Evolutionary conservation across 208 protist genomes (phyloP), one percentile per base, ranked within the genome.

Genomic region (Trypanosoma melophagium): DNA sequence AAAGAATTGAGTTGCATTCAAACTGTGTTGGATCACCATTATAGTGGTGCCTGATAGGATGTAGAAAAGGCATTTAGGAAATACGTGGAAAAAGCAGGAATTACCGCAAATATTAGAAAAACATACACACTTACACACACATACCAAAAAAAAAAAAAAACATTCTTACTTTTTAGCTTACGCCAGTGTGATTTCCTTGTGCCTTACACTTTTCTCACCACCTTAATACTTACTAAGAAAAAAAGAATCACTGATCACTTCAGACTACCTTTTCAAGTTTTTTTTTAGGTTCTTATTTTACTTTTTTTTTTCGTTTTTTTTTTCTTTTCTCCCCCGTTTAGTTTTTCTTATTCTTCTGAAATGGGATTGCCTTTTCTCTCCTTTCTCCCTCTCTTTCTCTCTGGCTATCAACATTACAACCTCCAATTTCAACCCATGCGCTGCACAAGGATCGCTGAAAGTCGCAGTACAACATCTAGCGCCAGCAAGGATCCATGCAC

Each of bases 401-500:
- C n/a, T n/a, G n/a, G n/a, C n/a, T n/a, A n/a, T n/a, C 28, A 35
- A 7, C 28, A 35, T 35, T 35, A 7, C 28, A 35, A 35, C 28
- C 17, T 42, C 17, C 19, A 24, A 47, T 35, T 2, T 63, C 41
- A 71, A 1, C 63, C 76, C 41, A 91, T 58, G 14, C 50, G 64
- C 45, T 74, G 67, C 62, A 89, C 71, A 14, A 93, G 60, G 0
- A 70, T 73, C 16, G 83, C 60, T 3, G 82, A 89, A 45, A 95
- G 63, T 1, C 81, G 68, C 25, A 86, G 41, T 22, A 91, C 72
- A 4, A 92, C 64, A 22, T 93, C 85, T 19, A 91, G 54, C 3
- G 80, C 87, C 7, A 83, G n/a, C 63, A 93, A 66, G 25, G 74
- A 75, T 49, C 89, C 89, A 13, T 74, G 73, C 58, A 81, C 61